Percentiles rank a stretch among this genome's conserved stretches.
Conservation (phyloP, 1,139 yeast species). For the Geotrichum carabidarum region DNA sequence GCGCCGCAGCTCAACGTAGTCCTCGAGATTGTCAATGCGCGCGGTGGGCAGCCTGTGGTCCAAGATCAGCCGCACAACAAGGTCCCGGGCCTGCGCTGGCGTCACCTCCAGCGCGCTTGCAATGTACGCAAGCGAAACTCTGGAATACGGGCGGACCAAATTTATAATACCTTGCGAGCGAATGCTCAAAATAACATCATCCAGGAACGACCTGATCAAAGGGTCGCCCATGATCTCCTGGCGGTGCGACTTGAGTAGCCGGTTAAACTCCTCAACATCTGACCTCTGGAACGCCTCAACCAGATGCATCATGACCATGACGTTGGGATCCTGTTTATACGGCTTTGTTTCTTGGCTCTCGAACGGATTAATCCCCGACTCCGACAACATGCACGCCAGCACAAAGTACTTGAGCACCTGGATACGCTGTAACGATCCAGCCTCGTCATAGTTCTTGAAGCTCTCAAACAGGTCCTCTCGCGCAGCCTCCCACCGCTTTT, state of each 20-base stretch:
- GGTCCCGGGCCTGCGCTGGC: slow-evolving; percentile 39
- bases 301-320: slow-evolving; percentile 38
- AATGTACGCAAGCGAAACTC: slow-evolving; percentile 35
- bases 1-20: slow-evolving; percentile 1
- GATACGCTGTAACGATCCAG: slow-evolving; percentile 57
- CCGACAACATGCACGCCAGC: slow-evolving; percentile 58
- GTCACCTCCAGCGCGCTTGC: slow-evolving; percentile 31
- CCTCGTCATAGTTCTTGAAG: slow-evolving; percentile 73
- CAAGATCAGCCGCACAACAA: slow-evolving; percentile 44
- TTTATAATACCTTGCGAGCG: slow-evolving; percentile 38
- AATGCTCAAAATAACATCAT: slow-evolving; percentile 35
- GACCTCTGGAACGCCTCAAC: slow-evolving; percentile 40
- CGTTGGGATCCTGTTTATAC: slow-evolving; percentile 39
- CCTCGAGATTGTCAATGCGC: slow-evolving; percentile 41
- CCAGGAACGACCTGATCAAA: slow-evolving; percentile 32
- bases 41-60: slow-evolving; percentile 44
- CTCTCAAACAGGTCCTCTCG: slow-evolving; percentile 64
- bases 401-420: slow-evolving; percentile 57
- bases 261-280: slow-evolving; percentile 38
- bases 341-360: slow-evolving; percentile 47
- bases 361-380: slow-evolving; percentile 62
- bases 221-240: slow-evolving; percentile 31
- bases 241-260: slow-evolving; percentile 29
- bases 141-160: slow-evolving; percentile 40
- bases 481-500: slow-evolving; percentile 57